Evolutionary conservation across 1,139 yeast species (phyloP), one percentile per base, ranked within the genome.

Genomic region (Yamadazyma aaseri): DNA sequence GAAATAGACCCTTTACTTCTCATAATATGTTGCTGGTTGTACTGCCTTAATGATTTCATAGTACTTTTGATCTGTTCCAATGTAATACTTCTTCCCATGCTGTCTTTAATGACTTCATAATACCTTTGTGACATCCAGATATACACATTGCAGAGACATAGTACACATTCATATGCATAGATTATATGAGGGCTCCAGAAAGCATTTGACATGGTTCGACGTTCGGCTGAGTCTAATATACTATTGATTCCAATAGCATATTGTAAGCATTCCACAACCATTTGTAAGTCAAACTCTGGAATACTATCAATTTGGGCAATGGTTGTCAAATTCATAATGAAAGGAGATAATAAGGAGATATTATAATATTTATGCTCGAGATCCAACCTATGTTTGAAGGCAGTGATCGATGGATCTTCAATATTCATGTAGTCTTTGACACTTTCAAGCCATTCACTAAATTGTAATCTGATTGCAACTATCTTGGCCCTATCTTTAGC

Each of bases 181-280:
- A 18, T 20, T 4, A 36, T 22, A 26, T 39, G 38, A 6, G 33
- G 34, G 27, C 42, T 36, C 38, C 38, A 39, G 17, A 39, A 29
- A 3, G 38, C 20, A 16, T 39, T 39, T 13, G 36, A 16, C 6
- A 17, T 20, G 3, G 18, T 28, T 9, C 14, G 12, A 3, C 33
- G 21, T 13, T 39, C 42, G 4, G 32, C 21, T n/a, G 30, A 29
- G 3, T 18, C 16, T 8, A 39, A 16, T 2, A 34, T 2, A 12
- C 23, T 14, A 8, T 17, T 17, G 7, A 36, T 25, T 4, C 22
- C 27, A 4, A 33, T 10, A 2, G 29, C 13, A 17, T n/a, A 17
- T 5, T 26, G 28, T 3, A 36, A 12, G 28, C 42, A 36, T 12
- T 38, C 39, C 2, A 38, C 25, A 2, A 33, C 29, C 39, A 35